Conservation (phyloP, 768 basidiomycete species). For the Agaricus sinodeliciosus region DNA sequence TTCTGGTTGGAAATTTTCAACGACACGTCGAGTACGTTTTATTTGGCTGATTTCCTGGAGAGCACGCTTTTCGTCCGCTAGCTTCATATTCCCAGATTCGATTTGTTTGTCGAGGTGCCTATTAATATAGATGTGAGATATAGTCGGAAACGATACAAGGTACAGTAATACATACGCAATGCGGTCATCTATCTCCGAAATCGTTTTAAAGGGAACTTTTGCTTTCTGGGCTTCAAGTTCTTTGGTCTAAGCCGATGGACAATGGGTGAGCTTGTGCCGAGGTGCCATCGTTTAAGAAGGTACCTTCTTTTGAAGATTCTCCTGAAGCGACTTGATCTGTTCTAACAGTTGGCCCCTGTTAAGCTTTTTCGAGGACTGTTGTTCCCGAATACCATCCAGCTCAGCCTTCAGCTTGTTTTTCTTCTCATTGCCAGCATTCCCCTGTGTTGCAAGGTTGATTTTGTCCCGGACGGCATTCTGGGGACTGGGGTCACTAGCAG, state of each 20-base stretch:
- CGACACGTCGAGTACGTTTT: conserved; percentile 63
- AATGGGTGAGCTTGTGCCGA: background rate
- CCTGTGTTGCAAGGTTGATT: conserved; percentile 46
- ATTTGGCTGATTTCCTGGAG: conserved; percentile 79
- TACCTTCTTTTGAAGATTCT: conserved; percentile 79
- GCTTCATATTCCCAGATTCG: conserved; percentile 85
- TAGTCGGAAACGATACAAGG: background rate
- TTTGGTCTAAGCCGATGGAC: conserved; percentile 51
- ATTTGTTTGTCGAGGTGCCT: conserved; percentile 86
- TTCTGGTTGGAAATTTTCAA: conserved; percentile 77
- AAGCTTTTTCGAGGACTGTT: conserved; percentile 73
- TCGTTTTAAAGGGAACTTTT: conserved; percentile 75
- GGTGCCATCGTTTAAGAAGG: background rate
- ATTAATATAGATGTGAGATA: conserved; percentile 12
- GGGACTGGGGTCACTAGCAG: conserved; percentile 8
- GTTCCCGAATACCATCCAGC: conserved; percentile 68
- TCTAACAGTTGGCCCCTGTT: conserved; percentile 67
- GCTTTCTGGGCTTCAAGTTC: conserved; percentile 76
- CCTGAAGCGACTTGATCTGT: conserved; percentile 74
- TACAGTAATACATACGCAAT: conserved; percentile 55
- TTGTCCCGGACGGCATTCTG: conserved; percentile 73
- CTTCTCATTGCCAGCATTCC: conserved; percentile 47
- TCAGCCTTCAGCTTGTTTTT: conserved; percentile 70
- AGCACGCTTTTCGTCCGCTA: conserved; percentile 93
- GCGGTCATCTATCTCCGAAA: conserved; percentile 80